A percentile compares a stretch with the other conserved stretches of the same genome.
Conservation (phyloP, 2,329 filamentous ascomycete species). For the Cladosporium halotolerans region DNA sequence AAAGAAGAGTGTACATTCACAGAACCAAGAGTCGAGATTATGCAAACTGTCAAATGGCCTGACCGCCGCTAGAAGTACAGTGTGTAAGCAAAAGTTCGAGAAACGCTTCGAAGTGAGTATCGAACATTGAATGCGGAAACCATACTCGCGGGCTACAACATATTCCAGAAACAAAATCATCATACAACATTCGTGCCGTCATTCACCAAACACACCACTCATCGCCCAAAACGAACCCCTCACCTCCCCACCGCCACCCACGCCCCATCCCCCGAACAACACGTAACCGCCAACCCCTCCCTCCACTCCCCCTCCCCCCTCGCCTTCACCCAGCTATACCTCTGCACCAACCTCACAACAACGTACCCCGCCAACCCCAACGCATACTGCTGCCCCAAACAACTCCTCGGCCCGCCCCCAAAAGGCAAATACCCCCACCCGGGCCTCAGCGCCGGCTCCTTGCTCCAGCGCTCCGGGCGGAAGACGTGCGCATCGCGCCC, state of each 20-base stretch:
- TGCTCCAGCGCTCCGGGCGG: conserved; percentile 25
- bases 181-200: too few species aligned
- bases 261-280: conserved; percentile 6
- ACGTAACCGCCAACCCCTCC: conserved; percentile 13
- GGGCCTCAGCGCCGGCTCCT: conserved; percentile 1
- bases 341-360: conserved; percentile 13
- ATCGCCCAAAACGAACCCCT: too few species aligned
- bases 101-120: too few species aligned
- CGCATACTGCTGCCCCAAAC: conserved; percentile 16
- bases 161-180: too few species aligned
- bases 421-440: conserved; percentile 16
- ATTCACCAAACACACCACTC: too few species aligned
- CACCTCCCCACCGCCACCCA: conserved; percentile 3
- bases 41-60: too few species aligned
- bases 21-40: too few species aligned
- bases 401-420: conserved; percentile 14
- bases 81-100: too few species aligned
- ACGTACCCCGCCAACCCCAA: conserved; percentile 13
- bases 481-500: conserved; percentile 28
- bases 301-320: conserved; percentile 9
- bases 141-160: too few species aligned
- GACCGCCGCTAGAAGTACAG: too few species aligned
- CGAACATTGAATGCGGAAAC: too few species aligned
- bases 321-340: conserved; percentile 6
- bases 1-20: too few species aligned